Conservation (phyloP, 2,329 filamentous ascomycete species). For the Tolypocladium inflatum region DNA sequence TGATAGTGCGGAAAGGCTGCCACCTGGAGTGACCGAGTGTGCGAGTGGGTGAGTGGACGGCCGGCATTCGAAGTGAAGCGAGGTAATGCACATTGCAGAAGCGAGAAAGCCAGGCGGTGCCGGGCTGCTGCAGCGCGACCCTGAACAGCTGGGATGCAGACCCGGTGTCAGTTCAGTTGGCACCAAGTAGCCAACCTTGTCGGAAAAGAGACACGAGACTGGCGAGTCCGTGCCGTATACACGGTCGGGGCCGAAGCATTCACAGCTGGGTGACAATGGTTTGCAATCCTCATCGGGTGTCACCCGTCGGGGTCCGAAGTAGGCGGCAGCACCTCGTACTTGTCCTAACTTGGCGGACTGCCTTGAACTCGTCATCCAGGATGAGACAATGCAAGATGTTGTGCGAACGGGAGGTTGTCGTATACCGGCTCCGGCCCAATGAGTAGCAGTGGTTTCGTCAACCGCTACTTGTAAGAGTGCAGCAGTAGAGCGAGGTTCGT, state of each 20-base stretch:
- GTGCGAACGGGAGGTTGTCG: too few species aligned
- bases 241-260: neutral
- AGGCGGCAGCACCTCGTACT: neutral
- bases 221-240: neutral
- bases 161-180: neutral
- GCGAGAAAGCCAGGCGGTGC: too few species aligned
- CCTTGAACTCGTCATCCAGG: neutral
- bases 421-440: neutral
- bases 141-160: neutral
- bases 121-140: too few species aligned
- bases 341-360: neutral
- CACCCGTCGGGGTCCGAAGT: neutral
- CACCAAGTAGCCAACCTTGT: neutral
- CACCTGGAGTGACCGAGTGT: neutral
- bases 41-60: neutral
- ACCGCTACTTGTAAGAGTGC: neutral
- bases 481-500: neutral
- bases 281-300: neutral
- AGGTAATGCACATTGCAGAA: neutral
- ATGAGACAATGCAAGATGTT: neutral
- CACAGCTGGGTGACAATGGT: neutral
- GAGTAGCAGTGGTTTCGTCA: neutral
- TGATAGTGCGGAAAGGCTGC: neutral
- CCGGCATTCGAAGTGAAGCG: neutral
- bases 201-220: neutral